Evolutionary conservation across 129 eudicot genomes (phyloP).

Genomic region (Rutidosis leptorrhynchoides): DNA sequence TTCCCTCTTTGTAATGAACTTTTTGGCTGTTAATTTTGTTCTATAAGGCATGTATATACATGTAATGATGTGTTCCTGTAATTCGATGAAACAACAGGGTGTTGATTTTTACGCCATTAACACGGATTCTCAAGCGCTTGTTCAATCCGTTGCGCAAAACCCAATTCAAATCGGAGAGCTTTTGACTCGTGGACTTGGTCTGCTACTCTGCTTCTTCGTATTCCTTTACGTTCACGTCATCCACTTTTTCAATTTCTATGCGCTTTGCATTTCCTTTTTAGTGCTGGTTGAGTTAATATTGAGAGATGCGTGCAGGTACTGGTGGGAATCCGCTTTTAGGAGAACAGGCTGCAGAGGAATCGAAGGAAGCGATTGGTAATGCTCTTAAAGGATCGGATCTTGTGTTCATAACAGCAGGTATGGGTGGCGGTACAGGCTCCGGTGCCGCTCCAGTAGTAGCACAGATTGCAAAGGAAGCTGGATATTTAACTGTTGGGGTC

Average conservation of each 20-base stretch:
- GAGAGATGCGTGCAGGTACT: slow-evolving; percentile 63
- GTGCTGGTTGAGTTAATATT: slow-evolving; percentile 20
- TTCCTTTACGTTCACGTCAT: not conserved
- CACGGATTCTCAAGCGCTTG: slow-evolving; percentile 92
- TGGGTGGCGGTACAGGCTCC: slow-evolving; percentile 99
- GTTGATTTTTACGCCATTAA: slow-evolving; percentile 98
- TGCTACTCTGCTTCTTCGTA: slow-evolving; percentile 22
- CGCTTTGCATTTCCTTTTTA: not conserved
- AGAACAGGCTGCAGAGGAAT: slow-evolving; percentile 97
- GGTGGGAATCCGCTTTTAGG: slow-evolving; percentile 96
- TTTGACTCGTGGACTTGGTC: slow-evolving; percentile 98
- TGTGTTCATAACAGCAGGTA: slow-evolving; percentile 98
- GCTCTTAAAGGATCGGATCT: slow-evolving; percentile 95
- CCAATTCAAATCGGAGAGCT: slow-evolving; percentile 96
- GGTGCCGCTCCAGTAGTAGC: slow-evolving; percentile 99
- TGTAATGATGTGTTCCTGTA: not conserved
- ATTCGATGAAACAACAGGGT: slow-evolving; percentile 50
- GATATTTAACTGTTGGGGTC: slow-evolving; percentile 93
- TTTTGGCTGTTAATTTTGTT: not conserved
- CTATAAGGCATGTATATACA: not conserved
- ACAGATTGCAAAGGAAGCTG: slow-evolving; percentile 88
- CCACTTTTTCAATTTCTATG: not conserved
- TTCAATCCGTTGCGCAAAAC: slow-evolving; percentile 87
- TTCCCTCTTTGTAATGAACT: not conserved
- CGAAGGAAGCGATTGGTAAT: slow-evolving; percentile 87